These are phyloP conservation scores for Petrea volubilis DNA, from an alignment of 257 asterid species.

Conservation along the genomic window DNA sequence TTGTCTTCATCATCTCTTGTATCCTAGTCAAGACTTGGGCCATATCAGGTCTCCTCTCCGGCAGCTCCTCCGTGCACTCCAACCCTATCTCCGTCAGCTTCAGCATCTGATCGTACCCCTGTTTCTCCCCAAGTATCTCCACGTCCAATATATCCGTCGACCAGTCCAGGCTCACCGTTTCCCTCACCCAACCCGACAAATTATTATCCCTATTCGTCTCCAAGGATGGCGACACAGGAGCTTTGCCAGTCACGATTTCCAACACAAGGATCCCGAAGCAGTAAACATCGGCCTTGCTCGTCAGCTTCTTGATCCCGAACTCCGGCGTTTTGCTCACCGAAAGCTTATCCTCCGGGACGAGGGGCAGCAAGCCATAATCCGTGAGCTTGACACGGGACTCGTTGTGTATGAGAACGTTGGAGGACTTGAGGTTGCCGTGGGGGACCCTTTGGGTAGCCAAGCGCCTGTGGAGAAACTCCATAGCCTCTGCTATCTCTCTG, in stretches of 20 bases:
- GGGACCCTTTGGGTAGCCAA: conserved; percentile 42
- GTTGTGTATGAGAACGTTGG: conserved; percentile 33
- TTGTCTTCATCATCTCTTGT: conserved; percentile 24
- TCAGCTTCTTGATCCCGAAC: conserved; percentile 37
- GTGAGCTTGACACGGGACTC: conserved; percentile 48
- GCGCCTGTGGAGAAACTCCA: conserved; percentile 48
- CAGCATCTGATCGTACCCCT: conserved; percentile 65
- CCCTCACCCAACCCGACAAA: conserved; percentile 64
- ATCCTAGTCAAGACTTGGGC: conserved; percentile 41
- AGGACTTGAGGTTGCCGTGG: conserved; percentile 74
- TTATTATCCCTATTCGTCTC: conserved; percentile 23
- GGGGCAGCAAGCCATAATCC: conserved; percentile 57
- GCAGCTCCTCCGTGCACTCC: conserved; percentile 53
- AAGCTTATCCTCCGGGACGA: conserved; percentile 40
- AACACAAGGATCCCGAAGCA: conserved; percentile 66
- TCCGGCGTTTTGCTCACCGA: conserved; percentile 59
- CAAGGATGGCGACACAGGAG: conserved; percentile 17
- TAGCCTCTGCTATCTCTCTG: conserved; percentile 52
- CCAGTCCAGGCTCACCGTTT: conserved; percentile 57
- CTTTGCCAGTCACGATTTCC: conserved; percentile 65
- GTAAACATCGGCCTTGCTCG: conserved; percentile 60
- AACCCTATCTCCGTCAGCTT: conserved; percentile 61
- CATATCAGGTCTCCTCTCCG: conserved; percentile 56
- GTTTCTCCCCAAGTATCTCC: conserved; percentile 59
- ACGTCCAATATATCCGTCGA: conserved; percentile 69